Base-by-base conservation (phyloP, 1,139 yeast genomes). In the Barnettozyma hawaiiensis region DNA sequence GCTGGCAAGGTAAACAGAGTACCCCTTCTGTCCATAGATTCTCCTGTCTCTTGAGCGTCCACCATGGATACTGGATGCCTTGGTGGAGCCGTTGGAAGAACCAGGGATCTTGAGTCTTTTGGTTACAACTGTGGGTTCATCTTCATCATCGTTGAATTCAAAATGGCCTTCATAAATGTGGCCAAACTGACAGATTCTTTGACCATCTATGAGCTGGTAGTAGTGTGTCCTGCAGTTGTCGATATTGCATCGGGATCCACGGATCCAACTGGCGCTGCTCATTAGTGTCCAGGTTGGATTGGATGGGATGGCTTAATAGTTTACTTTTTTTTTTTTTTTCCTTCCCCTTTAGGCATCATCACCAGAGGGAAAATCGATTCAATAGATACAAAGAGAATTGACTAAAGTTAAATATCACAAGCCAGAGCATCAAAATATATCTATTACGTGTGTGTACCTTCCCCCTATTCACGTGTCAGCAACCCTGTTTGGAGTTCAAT, bases 151-250 rank as follows among this genome's bases (percentile, higher is more conserved):
- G 50, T 83, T 82, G 53, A 77, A 71, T 60, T 87, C 95, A 28
- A 85, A 62, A 49, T 81, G 85, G 33, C 92, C 90, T 50, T 83
- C 92, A 62, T 77, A 76, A 16, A 89, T 87, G 64, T 92, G 98
- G 2, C 97, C 97, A 57, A 75, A 83, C 57, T 85, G 90, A 60
- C 98, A 92, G 19, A 87, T 81, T 45, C 80, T 73, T 43, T 76
- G 76, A 21, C 97, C 97, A 56, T 85, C 87, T 9, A 77, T 67
- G 28, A 75, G 64, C 41, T 83, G 71, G 76, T 86, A 92, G 40
- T 81, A 72, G 39, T 79, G 66, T 2, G 96, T 85, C 5, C 84
- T 77, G 64, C 98, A 92, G 67, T 92, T 90, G 50, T 84, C 90
- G 3, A 81, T 79, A 2, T 97, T 97, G 70, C 98, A 92, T 11